Percentiles rank a stretch among this genome's conserved stretches.
These are phyloP conservation scores for Escallonia rubra DNA, from an alignment of 129 eudicot species.

Conservation along the genomic window DNA sequence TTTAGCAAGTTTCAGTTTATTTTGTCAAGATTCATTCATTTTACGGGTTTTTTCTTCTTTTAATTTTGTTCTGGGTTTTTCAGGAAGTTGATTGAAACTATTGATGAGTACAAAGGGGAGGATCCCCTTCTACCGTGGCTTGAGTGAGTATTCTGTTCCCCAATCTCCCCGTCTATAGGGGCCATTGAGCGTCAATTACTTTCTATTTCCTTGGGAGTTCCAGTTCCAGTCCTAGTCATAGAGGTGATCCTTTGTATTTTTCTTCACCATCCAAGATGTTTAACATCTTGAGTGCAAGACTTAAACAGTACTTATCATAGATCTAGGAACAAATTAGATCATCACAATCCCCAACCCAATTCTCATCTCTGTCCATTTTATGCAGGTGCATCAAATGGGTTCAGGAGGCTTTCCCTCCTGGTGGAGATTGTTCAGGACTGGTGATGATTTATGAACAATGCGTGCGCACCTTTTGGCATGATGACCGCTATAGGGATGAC, in stretches of 20 bases:
- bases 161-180: no score
- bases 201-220: not conserved
- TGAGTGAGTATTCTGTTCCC: slow-evolving; percentile 37
- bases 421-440: slow-evolving; percentile 87
- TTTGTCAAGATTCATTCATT: no score
- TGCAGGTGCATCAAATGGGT: slow-evolving; percentile 93
- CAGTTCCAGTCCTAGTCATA: not conserved
- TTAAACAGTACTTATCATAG: no score
- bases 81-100: slow-evolving; percentile 68
- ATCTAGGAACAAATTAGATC: no score
- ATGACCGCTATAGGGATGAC: slow-evolving; percentile 68
- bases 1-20: not conserved
- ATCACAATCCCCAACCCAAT: not conserved
- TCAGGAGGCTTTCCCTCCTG: slow-evolving; percentile 92
- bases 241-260: no score
- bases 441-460: slow-evolving; percentile 81
- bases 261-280: no score
- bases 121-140: slow-evolving; percentile 95
- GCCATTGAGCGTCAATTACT: not conserved
- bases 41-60: not conserved
- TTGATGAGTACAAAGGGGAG: slow-evolving; percentile 69
- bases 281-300: no score
- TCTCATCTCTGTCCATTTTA: not conserved
- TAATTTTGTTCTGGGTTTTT: not conserved
- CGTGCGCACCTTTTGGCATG: slow-evolving; percentile 93